These are phyloP conservation scores for Aspergillus ruber DNA, from an alignment of 2,329 filamentous ascomycete genomes.

Conservation along the genomic window DNA sequence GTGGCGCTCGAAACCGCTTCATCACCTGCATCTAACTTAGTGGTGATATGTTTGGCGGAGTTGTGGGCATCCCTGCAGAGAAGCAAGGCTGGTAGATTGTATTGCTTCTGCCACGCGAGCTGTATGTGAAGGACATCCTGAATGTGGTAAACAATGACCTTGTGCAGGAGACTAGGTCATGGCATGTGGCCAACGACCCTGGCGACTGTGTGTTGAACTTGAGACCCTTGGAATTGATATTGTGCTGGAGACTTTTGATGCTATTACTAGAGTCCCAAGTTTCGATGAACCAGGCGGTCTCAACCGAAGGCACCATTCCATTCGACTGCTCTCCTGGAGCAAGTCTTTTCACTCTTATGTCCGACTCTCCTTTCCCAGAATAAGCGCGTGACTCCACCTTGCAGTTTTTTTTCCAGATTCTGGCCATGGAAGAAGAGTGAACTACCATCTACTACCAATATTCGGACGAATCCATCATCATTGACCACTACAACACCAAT, in stretches of 20 bases:
- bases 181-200: slow-evolving; percentile 4
- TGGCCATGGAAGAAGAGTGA: slow-evolving; percentile 8
- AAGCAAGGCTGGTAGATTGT: slow-evolving; percentile 12
- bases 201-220: slow-evolving; percentile 3
- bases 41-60: slow-evolving; percentile 8
- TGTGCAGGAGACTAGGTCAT: slow-evolving; percentile 3
- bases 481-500: slow-evolving; percentile 13
- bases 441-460: slow-evolving; percentile 16
- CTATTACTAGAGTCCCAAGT: slow-evolving; percentile 1
- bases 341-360: slow-evolving; percentile 8
- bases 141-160: slow-evolving; percentile 12
- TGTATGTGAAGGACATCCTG: slow-evolving; percentile 5
- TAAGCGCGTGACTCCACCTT: slow-evolving; percentile 3
- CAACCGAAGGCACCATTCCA: background rate
- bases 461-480: slow-evolving; percentile 14
- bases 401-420: slow-evolving; percentile 11
- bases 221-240: slow-evolving; percentile 13
- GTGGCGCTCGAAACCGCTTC: slow-evolving; percentile 11
- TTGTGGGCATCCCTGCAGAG: slow-evolving; percentile 7
- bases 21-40: slow-evolving; percentile 13
- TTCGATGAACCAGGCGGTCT: slow-evolving; percentile 1
- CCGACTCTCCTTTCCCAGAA: slow-evolving; percentile 4
- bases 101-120: slow-evolving; percentile 11
- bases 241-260: slow-evolving; percentile 10
- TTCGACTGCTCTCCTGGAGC: slow-evolving; percentile 5